A percentile compares a stretch with the other conserved stretches of the same genome.
Evolutionary conservation across 2,329 filamentous ascomycete species (phyloP).

Genomic region (Rhexocercosporidium sp.): DNA sequence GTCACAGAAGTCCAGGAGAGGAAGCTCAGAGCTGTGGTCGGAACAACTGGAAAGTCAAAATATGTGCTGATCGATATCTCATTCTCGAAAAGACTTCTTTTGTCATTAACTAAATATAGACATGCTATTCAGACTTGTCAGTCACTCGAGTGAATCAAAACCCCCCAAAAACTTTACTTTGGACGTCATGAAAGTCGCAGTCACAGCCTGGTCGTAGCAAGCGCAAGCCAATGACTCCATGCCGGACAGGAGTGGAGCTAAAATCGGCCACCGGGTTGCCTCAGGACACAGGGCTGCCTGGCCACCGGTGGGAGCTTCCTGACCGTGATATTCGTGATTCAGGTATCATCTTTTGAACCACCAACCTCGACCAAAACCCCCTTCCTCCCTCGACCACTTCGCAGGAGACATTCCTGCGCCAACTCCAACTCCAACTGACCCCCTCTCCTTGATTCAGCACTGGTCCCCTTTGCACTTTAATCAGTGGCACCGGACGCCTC

Average conservation of each 20-base stretch:
- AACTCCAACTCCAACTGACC: background rate
- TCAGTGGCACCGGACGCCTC: background rate
- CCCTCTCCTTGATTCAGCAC: background rate
- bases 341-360: background rate
- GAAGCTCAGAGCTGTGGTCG: too few relatives aligned
- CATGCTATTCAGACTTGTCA: too few relatives aligned
- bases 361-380: background rate
- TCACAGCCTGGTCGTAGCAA: background rate
- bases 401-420: background rate
- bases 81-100: too few relatives aligned
- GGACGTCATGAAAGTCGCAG: background rate
- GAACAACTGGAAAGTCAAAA: too few relatives aligned
- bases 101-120: too few relatives aligned
- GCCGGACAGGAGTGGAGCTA: background rate
- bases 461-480: background rate
- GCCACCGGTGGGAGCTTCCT: background rate
- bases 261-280: background rate
- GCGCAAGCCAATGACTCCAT: too few relatives aligned
- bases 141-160: too few relatives aligned
- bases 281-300: conserved; percentile 5
- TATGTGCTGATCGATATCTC: too few relatives aligned
- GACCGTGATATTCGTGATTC: background rate
- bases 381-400: background rate
- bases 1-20: too few relatives aligned
- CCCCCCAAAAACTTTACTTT: too few relatives aligned